phyloP scores from a whole-genome alignment of 2,329 filamentous ascomycete genomes.

The Nemania sp. region DNA sequence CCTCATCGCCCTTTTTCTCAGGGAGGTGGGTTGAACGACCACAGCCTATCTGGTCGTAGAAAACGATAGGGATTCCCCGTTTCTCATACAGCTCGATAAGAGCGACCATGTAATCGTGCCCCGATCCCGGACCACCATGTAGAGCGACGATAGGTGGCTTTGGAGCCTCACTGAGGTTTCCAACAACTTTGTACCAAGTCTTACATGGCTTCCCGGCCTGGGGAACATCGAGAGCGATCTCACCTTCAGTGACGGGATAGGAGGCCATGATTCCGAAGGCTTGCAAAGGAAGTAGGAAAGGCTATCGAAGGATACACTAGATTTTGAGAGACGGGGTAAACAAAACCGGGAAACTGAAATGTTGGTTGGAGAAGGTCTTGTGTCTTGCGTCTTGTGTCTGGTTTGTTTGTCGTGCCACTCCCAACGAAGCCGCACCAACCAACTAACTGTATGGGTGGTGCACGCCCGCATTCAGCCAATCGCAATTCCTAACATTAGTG shows the following conservation, averaged over 20 bases:
- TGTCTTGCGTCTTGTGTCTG: too few relatives aligned
- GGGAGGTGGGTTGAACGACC: slow-evolving; percentile 40
- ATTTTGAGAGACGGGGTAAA: too few relatives aligned
- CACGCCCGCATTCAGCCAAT: too few relatives aligned
- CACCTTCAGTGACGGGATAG: too few relatives aligned
- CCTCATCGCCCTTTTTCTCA: slow-evolving; percentile 33
- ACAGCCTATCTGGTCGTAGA: slow-evolving; percentile 41
- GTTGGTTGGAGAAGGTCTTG: too few relatives aligned
- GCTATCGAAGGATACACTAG: too few relatives aligned
- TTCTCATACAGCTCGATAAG: slow-evolving; percentile 27
- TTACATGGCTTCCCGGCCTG: neutral
- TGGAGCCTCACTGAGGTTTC: slow-evolving; percentile 2
- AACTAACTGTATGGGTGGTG: too few relatives aligned
- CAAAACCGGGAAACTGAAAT: too few relatives aligned
- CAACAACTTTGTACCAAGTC: slow-evolving; percentile 25
- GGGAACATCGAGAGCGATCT: neutral
- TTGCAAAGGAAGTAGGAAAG: neutral
- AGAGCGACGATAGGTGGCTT: neutral
- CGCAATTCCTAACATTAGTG: too few relatives aligned
- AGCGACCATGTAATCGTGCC: slow-evolving; percentile 39
- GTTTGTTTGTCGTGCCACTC: too few relatives aligned
- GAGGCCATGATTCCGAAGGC: neutral
- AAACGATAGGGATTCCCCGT: slow-evolving; percentile 13
- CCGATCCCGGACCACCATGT: slow-evolving; percentile 19
- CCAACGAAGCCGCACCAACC: too few relatives aligned